Conservation (phyloP, 1,284 basidiomycete genomes). For the Rhodotorula glutinis region DNA sequence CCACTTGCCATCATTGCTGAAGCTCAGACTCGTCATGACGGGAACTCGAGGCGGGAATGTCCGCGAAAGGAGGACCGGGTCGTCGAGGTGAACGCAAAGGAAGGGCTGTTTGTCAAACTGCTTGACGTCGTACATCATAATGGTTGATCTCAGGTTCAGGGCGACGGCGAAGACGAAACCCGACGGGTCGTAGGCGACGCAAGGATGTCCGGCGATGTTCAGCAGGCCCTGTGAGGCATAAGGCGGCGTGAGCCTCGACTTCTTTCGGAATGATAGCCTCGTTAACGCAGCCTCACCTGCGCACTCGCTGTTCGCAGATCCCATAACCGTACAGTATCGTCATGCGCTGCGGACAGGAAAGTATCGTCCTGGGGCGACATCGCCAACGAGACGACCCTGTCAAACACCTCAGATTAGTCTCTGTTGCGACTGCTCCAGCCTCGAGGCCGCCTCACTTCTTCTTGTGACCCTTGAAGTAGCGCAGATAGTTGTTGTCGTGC, state of each 20-base stretch:
- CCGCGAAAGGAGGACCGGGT: slow-evolving; percentile 67
- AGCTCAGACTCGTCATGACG: slow-evolving; percentile 83
- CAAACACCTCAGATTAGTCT: not conserved
- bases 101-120: slow-evolving; percentile 93
- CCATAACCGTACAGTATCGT: slow-evolving; percentile 96
- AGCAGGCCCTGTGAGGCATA: slow-evolving; percentile 52
- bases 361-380: slow-evolving; percentile 91
- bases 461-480: slow-evolving; percentile 94
- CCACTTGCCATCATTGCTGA: slow-evolving; percentile 85
- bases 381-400: slow-evolving; percentile 78
- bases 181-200: slow-evolving; percentile 84
- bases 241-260: slow-evolving; percentile 51
- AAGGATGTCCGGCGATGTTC: slow-evolving; percentile 61
- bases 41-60: slow-evolving; percentile 81
- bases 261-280: not conserved
- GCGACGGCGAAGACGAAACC: slow-evolving; percentile 91
- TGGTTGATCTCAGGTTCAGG: slow-evolving; percentile 74
- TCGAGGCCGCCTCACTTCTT: slow-evolving; percentile 53
- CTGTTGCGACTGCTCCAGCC: too few relatives aligned
- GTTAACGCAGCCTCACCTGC: slow-evolving; percentile 51
- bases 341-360: slow-evolving; percentile 89
- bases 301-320: slow-evolving; percentile 78
- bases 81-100: slow-evolving; percentile 72
- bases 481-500: slow-evolving; percentile 92
- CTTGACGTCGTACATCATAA: slow-evolving; percentile 81